A percentile compares a stretch with the other conserved stretches of the same genome.
Conservation (phyloP, 345 rosid genomes). For the Hibiscus trionum region DNA sequence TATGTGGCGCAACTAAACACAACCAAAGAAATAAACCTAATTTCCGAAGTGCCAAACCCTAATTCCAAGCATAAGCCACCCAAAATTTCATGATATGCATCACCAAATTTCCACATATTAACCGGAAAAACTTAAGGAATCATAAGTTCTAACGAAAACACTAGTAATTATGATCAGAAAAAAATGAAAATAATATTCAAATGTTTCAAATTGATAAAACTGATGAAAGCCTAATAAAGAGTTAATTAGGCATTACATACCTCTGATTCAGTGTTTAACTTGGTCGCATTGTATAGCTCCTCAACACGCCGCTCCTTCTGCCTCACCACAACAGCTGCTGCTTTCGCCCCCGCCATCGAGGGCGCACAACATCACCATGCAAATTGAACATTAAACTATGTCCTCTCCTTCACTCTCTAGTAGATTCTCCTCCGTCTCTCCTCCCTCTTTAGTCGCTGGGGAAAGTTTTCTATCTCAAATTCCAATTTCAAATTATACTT, state of each 20-base stretch:
- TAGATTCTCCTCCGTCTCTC: neutral
- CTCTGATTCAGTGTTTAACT: constrained; percentile 36
- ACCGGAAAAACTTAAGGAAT: too few species aligned
- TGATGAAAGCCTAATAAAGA: constrained; percentile 28
- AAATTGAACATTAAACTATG: constrained; percentile 20
- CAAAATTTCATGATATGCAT: neutral
- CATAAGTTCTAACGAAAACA: too few species aligned
- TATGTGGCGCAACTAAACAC: neutral
- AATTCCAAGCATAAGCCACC: neutral
- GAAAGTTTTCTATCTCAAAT: constrained; percentile 3
- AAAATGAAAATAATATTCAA: neutral
- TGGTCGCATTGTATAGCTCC: constrained; percentile 30
- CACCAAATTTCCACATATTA: too few species aligned
- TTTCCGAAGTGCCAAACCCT: neutral
- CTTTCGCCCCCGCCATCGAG: constrained; percentile 18
- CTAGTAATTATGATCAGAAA: neutral
- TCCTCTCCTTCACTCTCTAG: too few species aligned
- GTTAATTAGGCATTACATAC: constrained; percentile 25
- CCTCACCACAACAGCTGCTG: constrained; percentile 16
- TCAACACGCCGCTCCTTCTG: constrained; percentile 26
- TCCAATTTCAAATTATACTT: constrained; percentile 1
- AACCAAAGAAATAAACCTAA: neutral
- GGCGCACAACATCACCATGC: constrained; percentile 18
- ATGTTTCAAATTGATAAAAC: neutral
- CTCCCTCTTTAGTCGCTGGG: too few species aligned